A percentile compares a stretch with the other conserved stretches of the same genome.
Conservation (phyloP, 768 basidiomycete genomes). For the Boletus rubropictus region DNA sequence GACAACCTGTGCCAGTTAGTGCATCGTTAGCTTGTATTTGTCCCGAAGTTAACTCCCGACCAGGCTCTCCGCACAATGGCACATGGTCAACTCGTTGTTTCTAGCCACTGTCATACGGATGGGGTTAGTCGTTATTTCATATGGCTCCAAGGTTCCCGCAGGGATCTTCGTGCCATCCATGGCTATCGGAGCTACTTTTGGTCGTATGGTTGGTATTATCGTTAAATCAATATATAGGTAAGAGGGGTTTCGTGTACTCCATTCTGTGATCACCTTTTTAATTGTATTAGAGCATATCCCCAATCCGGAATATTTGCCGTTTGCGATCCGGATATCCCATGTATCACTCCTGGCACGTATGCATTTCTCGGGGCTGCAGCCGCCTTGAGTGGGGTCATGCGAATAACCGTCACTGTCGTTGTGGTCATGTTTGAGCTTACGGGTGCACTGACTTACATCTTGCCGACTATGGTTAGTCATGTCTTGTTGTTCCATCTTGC, state of each 20-base stretch:
- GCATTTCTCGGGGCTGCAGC: slow-evolving; percentile 97
- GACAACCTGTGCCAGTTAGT: slow-evolving; percentile 93
- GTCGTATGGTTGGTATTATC: slow-evolving; percentile 93
- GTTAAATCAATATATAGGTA: slow-evolving; percentile 90
- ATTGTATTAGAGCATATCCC: slow-evolving; percentile 60
- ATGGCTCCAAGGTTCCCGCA: slow-evolving; percentile 94
- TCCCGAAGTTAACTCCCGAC: slow-evolving; percentile 5
- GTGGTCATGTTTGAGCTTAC: slow-evolving; percentile 99
- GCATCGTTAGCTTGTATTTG: neutral
- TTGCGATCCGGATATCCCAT: slow-evolving; percentile 88
- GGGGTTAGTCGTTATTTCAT: slow-evolving; percentile 83
- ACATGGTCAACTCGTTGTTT: slow-evolving; percentile 87
- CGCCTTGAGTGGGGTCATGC: slow-evolving; percentile 91
- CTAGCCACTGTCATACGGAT: slow-evolving; percentile 87
- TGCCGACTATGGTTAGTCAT: slow-evolving; percentile 87
- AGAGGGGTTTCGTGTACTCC: slow-evolving; percentile 25
- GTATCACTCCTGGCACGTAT: slow-evolving; percentile 98
- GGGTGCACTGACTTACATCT: slow-evolving; percentile 92
- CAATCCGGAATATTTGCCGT: slow-evolving; percentile 82
- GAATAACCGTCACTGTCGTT: slow-evolving; percentile 95
- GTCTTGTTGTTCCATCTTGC: slow-evolving; percentile 3
- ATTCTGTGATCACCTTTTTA: neutral
- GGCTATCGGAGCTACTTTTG: slow-evolving; percentile 97
- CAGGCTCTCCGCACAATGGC: slow-evolving; percentile 89
- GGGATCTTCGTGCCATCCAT: slow-evolving; percentile 99